Conservation (phyloP, 768 basidiomycete species). For the Trametes maxima region DNA sequence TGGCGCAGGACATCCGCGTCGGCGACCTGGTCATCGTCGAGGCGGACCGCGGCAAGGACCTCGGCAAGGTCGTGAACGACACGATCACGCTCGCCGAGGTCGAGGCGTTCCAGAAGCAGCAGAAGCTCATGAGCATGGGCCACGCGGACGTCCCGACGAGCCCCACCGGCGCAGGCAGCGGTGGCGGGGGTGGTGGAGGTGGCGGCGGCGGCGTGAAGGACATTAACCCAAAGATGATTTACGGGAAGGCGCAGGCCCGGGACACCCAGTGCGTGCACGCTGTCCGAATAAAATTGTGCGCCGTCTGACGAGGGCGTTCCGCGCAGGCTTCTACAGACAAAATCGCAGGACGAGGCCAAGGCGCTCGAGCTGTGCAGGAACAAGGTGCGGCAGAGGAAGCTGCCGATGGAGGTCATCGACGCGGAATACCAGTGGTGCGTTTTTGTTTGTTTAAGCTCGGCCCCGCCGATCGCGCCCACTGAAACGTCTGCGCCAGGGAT, state of each 20-base stretch:
- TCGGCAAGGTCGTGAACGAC: slow-evolving; percentile 92
- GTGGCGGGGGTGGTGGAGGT: slow-evolving; percentile 41
- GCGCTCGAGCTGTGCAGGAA: slow-evolving; percentile 89
- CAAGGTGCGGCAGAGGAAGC: slow-evolving; percentile 90
- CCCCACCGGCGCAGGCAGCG: slow-evolving; percentile 46
- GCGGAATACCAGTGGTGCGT: slow-evolving; percentile 97
- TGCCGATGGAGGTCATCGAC: slow-evolving; percentile 98
- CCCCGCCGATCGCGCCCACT: not conserved
- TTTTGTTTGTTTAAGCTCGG: not conserved
- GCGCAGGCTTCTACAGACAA: slow-evolving; percentile 69
- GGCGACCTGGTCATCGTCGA: slow-evolving; percentile 97
- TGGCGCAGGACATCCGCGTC: slow-evolving; percentile 62
- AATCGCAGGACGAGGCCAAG: slow-evolving; percentile 89
- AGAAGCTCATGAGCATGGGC: slow-evolving; percentile 48
- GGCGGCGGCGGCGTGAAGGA: slow-evolving; percentile 73
- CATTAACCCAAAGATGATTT: slow-evolving; percentile 96
- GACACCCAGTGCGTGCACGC: slow-evolving; percentile 71
- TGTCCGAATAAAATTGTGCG: not conserved
- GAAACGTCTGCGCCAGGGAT: slow-evolving; percentile 61
- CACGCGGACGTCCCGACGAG: slow-evolving; percentile 47
- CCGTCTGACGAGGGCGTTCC: slow-evolving; percentile 8
- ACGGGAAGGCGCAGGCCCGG: slow-evolving; percentile 79
- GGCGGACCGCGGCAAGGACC: slow-evolving; percentile 90
- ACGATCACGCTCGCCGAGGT: slow-evolving; percentile 89
- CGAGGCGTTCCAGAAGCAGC: slow-evolving; percentile 85